phyloP scores from a whole-genome alignment of 2,329 filamentous ascomycete species.

The Colletotrichum sp. region DNA sequence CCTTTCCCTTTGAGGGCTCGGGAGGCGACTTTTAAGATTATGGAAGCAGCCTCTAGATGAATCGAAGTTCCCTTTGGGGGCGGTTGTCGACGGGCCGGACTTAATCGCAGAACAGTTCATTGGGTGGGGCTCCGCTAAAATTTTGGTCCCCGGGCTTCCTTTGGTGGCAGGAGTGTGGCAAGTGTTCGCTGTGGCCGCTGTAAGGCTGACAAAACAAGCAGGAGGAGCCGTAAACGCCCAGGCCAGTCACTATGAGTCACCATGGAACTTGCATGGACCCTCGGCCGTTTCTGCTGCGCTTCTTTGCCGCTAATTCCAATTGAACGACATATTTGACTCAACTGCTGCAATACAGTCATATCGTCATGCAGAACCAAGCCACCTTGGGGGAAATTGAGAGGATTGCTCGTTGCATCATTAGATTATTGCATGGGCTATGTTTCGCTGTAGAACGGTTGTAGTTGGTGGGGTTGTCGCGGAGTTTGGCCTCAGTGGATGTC shows the following conservation, averaged over 20 bases:
- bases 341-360: neutral
- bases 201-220: constrained; percentile 20
- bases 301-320: neutral
- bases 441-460: neutral
- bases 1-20: neutral
- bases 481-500: constrained; percentile 6
- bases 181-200: neutral
- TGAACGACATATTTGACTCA: constrained; percentile 4
- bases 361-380: neutral
- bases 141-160: neutral
- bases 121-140: constrained; percentile 8
- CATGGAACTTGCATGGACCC: neutral
- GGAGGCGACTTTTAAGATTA: constrained; percentile 15
- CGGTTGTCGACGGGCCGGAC: constrained; percentile 8
- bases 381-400: neutral
- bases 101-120: neutral
- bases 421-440: neutral
- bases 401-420: neutral
- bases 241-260: constrained; percentile 19
- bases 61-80: neutral
- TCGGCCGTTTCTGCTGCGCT: neutral
- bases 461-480: neutral
- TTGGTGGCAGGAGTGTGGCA: constrained; percentile 3
- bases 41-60: neutral
- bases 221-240: neutral